These are phyloP conservation scores for Aeschynomene evenia DNA, from an alignment of 306 rosid genomes.

Conservation along the genomic window DNA sequence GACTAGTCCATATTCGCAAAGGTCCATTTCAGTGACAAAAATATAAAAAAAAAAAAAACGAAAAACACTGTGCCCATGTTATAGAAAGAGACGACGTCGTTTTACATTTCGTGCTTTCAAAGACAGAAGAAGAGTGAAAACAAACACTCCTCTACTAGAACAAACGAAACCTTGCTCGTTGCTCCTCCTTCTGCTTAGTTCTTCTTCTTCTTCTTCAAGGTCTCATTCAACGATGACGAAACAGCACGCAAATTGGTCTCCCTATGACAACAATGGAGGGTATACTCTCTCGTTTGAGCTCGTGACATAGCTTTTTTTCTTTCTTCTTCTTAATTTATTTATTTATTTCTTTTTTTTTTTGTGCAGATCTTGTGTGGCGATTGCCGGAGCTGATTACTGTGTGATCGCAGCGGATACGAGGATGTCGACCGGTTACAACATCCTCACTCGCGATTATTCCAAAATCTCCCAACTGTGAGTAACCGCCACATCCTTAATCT, in stretches of 20 bases:
- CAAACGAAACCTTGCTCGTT: too few relatives aligned
- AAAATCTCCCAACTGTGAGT: constrained; percentile 71
- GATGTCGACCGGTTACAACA: constrained; percentile 90
- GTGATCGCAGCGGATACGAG: constrained; percentile 94
- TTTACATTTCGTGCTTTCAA: too few relatives aligned
- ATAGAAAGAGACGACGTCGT: too few relatives aligned
- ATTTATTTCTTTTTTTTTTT: not conserved
- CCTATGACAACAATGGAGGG: constrained; percentile 99
- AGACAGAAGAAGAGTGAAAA: too few relatives aligned
- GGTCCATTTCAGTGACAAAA: too few relatives aligned
- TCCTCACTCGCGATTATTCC: constrained; percentile 93
- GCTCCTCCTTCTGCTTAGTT: constrained; percentile 2
- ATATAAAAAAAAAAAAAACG: too few relatives aligned
- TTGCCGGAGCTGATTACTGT: constrained; percentile 94
- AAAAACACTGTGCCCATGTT: too few relatives aligned
- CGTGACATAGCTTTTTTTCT: not conserved
- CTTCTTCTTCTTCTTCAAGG: constrained; percentile 10
- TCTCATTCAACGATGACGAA: constrained; percentile 56
- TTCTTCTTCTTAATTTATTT: not conserved
- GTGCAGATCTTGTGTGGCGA: constrained; percentile 80
- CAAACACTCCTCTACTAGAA: too few relatives aligned
- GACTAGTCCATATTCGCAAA: too few relatives aligned
- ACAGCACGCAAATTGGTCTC: constrained; percentile 88
- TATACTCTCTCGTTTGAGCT: constrained; percentile 25
- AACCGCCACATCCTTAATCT: not conserved